Evolutionary conservation across 2,329 filamentous ascomycete species (phyloP).

Genomic region (Knufia fluminis): DNA sequence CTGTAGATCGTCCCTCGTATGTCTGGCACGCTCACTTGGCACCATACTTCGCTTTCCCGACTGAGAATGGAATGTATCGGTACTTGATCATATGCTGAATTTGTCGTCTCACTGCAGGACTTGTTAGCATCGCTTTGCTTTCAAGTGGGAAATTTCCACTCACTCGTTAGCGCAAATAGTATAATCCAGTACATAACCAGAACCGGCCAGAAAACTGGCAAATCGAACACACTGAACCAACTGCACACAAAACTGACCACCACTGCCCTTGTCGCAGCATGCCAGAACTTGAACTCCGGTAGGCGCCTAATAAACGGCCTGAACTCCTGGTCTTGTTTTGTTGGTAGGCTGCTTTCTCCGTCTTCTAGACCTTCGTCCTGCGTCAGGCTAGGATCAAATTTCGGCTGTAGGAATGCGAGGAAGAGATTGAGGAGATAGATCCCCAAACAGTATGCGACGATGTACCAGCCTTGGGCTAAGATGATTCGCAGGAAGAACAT

Average conservation of each 20-base stretch:
- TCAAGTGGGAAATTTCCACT: slow-evolving; percentile 33
- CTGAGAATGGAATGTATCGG: slow-evolving; percentile 88
- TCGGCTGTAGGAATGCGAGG: slow-evolving; percentile 94
- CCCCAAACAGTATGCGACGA: slow-evolving; percentile 93
- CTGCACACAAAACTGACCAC: slow-evolving; percentile 75
- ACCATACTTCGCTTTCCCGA: slow-evolving; percentile 75
- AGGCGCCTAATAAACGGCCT: slow-evolving; percentile 90
- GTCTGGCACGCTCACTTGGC: slow-evolving; percentile 11
- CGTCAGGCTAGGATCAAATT: slow-evolving; percentile 96
- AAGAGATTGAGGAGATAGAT: slow-evolving; percentile 99
- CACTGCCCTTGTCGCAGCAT: slow-evolving; percentile 83
- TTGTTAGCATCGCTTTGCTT: slow-evolving; percentile 16
- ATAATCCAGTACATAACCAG: slow-evolving; percentile 98
- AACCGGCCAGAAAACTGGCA: slow-evolving; percentile 98
- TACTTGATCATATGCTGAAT: slow-evolving; percentile 99
- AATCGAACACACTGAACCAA: slow-evolving; percentile 90
- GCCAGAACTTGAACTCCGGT: slow-evolving; percentile 99
- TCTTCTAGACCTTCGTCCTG: slow-evolving; percentile 95
- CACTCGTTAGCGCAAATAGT: slow-evolving; percentile 89
- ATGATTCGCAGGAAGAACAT: slow-evolving; percentile 86
- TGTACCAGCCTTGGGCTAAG: slow-evolving; percentile 95
- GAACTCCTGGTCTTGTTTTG: slow-evolving; percentile 96
- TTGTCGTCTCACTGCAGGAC: slow-evolving; percentile 78
- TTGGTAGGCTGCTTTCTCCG: slow-evolving; percentile 69
- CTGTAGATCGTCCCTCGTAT: too few species aligned